Conservation (phyloP, 345 rosid genomes). For the Citrus cavaleriei region DNA sequence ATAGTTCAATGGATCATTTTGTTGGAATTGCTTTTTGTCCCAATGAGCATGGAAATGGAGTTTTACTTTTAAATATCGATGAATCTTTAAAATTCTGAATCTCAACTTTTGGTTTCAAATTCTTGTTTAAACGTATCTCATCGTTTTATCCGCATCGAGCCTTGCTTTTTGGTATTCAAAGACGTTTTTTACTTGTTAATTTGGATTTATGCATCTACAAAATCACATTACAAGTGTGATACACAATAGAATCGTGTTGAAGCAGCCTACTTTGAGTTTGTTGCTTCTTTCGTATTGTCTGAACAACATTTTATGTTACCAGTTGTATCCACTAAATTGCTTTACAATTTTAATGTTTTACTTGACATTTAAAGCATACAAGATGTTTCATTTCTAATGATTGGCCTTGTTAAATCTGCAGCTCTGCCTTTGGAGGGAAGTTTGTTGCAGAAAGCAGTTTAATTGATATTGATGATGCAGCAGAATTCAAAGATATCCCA, state of each 20-base stretch:
- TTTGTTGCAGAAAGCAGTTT: constrained; percentile 7
- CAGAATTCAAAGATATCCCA: constrained; percentile 38
- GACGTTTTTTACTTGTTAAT: not conserved
- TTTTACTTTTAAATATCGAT: not conserved
- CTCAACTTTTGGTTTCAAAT: not conserved
- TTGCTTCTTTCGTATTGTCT: no score
- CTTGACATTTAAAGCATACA: not conserved
- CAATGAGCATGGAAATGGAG: not conserved
- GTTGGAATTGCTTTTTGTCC: not conserved
- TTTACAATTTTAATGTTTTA: not conserved
- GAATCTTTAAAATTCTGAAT: not conserved
- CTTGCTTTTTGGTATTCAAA: not conserved
- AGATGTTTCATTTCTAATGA: not conserved
- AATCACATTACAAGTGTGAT: not conserved
- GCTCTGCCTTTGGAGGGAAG: constrained; percentile 32
- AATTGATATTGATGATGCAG: constrained; percentile 21
- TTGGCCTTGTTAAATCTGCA: constrained; percentile 16
- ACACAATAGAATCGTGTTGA: not conserved
- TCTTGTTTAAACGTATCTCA: not conserved
- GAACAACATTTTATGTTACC: no score
- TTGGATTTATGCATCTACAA: not conserved
- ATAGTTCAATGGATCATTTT: no score
- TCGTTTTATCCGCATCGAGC: not conserved
- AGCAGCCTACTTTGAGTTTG: not conserved
- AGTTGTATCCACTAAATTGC: not conserved